Percentiles rank a stretch among this genome's conserved stretches.
phyloP scores from a whole-genome alignment of 371 early-diverging fungal genomes.

The Rhizopus microsporus region DNA sequence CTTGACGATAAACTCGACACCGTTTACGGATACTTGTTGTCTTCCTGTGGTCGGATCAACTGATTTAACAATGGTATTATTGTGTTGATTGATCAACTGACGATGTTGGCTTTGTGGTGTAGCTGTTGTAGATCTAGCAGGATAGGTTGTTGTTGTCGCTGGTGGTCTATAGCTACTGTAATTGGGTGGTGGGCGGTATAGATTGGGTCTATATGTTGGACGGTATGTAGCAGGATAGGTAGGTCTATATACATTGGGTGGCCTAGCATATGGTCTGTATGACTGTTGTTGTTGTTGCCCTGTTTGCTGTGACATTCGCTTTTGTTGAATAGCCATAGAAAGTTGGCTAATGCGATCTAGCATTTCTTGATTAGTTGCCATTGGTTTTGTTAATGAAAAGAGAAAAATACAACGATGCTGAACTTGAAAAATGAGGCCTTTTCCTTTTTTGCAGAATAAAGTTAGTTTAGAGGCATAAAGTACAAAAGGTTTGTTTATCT shows the following conservation, averaged over 20 bases:
- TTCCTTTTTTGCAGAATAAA: too few species aligned
- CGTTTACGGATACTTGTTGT: conserved; percentile 41
- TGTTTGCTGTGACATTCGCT: conserved; percentile 16
- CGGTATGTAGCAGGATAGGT: neutral
- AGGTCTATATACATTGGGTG: neutral
- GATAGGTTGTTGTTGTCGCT: neutral
- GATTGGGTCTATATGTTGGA: conserved; percentile 5
- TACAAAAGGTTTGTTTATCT: too few species aligned
- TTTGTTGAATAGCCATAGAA: conserved; percentile 38
- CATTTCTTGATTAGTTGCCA: conserved; percentile 37
- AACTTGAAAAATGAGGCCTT: too few species aligned
- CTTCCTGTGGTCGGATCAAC: conserved; percentile 24
- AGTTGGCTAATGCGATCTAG: conserved; percentile 38
- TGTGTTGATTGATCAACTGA: conserved; percentile 9
- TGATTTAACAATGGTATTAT: conserved; percentile 11
- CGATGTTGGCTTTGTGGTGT: conserved; percentile 16
- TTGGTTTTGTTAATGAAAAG: conserved; percentile 7
- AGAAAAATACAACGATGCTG: neutral
- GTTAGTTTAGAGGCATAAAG: too few species aligned
- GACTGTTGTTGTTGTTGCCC: neutral
- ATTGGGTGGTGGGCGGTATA: neutral
- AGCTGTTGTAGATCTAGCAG: neutral
- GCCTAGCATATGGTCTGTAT: neutral
- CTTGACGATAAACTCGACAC: conserved; percentile 48
- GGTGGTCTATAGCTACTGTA: conserved; percentile 1